Evolutionary conservation across 306 rosid genomes (phyloP).

Genomic region (Echinosophora koreensis): DNA sequence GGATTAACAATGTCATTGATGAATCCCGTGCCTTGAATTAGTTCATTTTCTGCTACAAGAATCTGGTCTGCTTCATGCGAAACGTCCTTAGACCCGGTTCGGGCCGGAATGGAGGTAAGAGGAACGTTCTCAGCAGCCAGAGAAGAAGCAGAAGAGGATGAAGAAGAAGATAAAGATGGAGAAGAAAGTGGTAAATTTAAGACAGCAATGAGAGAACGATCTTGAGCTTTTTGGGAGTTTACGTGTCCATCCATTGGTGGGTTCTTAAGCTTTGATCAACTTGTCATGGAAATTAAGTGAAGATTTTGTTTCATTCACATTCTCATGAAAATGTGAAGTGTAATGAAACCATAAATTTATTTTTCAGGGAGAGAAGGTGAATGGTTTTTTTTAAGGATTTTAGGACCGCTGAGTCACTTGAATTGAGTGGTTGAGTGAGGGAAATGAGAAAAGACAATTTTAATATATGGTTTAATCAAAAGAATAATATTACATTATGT

Average conservation of each 20-base stretch:
- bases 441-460: conserved; percentile 45
- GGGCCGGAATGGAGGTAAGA: conserved; percentile 45
- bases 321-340: conserved; percentile 44
- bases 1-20: conserved; percentile 47
- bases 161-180: conserved; percentile 40
- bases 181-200: conserved; percentile 51
- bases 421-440: conserved; percentile 58
- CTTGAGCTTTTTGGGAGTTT: conserved; percentile 41
- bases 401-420: conserved; percentile 21
- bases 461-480: conserved; percentile 9
- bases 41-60: conserved; percentile 46
- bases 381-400: conserved; percentile 21
- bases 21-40: conserved; percentile 45
- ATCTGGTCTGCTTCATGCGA: not conserved
- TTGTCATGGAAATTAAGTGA: conserved; percentile 27
- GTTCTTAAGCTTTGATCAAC: conserved; percentile 32
- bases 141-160: conserved; percentile 47
- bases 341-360: conserved; percentile 4
- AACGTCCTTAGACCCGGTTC: conserved; percentile 44
- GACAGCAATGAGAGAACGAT: conserved; percentile 47
- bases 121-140: conserved; percentile 34
- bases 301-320: conserved; percentile 21
- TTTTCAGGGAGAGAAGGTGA: conserved; percentile 43
- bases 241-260: conserved; percentile 59
- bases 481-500: conserved; percentile 27